Conservation (phyloP, 1,284 basidiomycete species). For the Apiotrichum siamense region DNA sequence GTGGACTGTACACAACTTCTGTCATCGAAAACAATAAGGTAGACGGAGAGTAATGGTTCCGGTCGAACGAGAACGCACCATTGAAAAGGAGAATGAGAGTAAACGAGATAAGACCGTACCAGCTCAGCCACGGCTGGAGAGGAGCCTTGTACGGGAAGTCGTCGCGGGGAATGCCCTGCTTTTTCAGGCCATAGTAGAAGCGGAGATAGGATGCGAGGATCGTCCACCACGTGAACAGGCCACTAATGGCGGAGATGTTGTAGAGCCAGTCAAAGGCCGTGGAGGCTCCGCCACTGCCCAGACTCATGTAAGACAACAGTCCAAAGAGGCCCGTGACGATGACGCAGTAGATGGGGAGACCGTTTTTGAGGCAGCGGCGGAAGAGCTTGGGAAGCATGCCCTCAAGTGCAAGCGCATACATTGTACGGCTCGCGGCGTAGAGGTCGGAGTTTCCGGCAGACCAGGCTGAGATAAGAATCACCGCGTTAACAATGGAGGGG, state of each 20-base stretch:
- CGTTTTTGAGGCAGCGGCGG: constrained; percentile 59
- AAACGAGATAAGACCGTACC: constrained; percentile 30
- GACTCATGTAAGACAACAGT: constrained; percentile 54
- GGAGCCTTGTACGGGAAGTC: constrained; percentile 53
- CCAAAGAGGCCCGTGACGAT: constrained; percentile 52
- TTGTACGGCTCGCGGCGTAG: constrained; percentile 71
- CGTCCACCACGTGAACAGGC: constrained; percentile 61
- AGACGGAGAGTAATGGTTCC: no score
- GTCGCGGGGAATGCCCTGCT: constrained; percentile 56
- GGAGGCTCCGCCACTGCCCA: constrained; percentile 29
- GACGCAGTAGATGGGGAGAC: constrained; percentile 65
- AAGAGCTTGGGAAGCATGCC: constrained; percentile 58
- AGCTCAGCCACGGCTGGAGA: constrained; percentile 16
- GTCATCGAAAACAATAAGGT: no score
- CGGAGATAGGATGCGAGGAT: constrained; percentile 68
- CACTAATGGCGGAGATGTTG: constrained; percentile 63
- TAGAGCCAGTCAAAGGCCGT: constrained; percentile 56
- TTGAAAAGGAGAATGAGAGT: constrained; percentile 33
- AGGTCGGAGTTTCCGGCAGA: constrained; percentile 75
- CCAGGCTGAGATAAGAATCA: constrained; percentile 68
- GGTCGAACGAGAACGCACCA: constrained; percentile 9
- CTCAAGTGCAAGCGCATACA: constrained; percentile 73
- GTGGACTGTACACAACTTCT: no score
- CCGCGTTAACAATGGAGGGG: constrained; percentile 49
- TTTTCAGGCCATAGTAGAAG: constrained; percentile 61